These are phyloP conservation scores for Leishmania tarentolae DNA, from an alignment of 208 protist species.

Conservation along the genomic window DNA sequence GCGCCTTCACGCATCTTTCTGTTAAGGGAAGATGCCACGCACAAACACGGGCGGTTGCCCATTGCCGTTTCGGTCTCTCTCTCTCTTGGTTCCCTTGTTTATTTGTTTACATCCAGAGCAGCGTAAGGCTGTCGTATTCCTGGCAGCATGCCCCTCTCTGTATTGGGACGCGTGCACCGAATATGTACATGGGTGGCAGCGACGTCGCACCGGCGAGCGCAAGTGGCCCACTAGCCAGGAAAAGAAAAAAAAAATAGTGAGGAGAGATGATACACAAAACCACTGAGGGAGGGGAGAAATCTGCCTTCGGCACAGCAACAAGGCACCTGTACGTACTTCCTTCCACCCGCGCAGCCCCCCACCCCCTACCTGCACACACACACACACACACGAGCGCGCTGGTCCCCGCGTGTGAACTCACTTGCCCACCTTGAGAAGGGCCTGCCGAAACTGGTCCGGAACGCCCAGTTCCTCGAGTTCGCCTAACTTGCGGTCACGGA, in stretches of 20 bases:
- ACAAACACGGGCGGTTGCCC: background rate
- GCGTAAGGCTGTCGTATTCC: background rate
- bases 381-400: background rate
- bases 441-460: conserved; percentile 81
- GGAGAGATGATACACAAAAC: conserved; percentile 8
- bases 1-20: background rate
- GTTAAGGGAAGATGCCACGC: background rate
- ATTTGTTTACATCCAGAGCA: conserved; percentile 13
- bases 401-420: conserved; percentile 2
- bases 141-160: background rate
- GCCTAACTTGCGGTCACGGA: conserved; percentile 79
- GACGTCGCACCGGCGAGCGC: background rate
- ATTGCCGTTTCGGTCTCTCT: background rate
- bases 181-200: conserved; percentile 6
- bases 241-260: background rate
- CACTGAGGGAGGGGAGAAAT: background rate
- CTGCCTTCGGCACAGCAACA: background rate
- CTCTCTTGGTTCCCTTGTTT: background rate
- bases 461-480: conserved; percentile 79
- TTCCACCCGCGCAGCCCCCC: background rate
- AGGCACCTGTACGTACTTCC: background rate
- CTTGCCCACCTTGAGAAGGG: conserved; percentile 58
- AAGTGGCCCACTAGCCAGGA: background rate
- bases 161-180: background rate
- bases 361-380: background rate